Evolutionary conservation across 2,329 filamentous ascomycete genomes (phyloP).

Genomic region (Xylariomycetidae sp.): DNA sequence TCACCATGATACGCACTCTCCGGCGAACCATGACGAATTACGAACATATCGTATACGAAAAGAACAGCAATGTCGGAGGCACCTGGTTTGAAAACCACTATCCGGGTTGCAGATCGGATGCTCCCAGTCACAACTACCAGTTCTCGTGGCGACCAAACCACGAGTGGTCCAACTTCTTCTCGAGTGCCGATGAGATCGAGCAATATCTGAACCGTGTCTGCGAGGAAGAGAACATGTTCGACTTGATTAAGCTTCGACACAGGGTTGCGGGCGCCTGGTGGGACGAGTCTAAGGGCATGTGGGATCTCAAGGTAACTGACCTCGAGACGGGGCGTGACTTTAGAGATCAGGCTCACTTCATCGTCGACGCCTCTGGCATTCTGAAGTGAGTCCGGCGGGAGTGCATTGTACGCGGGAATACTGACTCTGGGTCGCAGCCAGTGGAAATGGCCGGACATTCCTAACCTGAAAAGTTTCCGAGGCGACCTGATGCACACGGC

Average conservation of each 20-base stretch:
- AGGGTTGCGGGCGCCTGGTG: constrained; percentile 37
- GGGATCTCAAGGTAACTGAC: constrained; percentile 35
- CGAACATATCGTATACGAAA: constrained; percentile 47
- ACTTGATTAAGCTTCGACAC: constrained; percentile 37
- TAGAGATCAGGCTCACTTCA: constrained; percentile 39
- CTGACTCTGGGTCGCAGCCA: constrained; percentile 29
- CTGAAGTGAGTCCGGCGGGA: constrained; percentile 38
- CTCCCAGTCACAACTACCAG: constrained; percentile 56
- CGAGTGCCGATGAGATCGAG: constrained; percentile 48
- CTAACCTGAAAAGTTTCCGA: constrained; percentile 38
- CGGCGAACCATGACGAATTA: constrained; percentile 36
- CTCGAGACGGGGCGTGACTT: constrained; percentile 34
- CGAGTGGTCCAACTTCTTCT: constrained; percentile 53
- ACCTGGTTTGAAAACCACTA: constrained; percentile 57
- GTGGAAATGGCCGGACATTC: constrained; percentile 47
- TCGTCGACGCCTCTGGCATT: constrained; percentile 45
- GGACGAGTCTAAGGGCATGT: constrained; percentile 36
- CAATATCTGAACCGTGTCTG: constrained; percentile 44
- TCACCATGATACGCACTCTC: constrained; percentile 40
- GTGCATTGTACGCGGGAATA: background rate
- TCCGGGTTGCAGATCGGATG: constrained; percentile 50
- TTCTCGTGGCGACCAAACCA: constrained; percentile 56
- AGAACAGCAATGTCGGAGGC: constrained; percentile 48
- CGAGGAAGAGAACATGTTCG: constrained; percentile 40
- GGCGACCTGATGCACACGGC: constrained; percentile 49